Evolutionary conservation across 2,329 filamentous ascomycete species (phyloP), one percentile per base, ranked within the genome.

Genomic region (Cryphonectria japonica): DNA sequence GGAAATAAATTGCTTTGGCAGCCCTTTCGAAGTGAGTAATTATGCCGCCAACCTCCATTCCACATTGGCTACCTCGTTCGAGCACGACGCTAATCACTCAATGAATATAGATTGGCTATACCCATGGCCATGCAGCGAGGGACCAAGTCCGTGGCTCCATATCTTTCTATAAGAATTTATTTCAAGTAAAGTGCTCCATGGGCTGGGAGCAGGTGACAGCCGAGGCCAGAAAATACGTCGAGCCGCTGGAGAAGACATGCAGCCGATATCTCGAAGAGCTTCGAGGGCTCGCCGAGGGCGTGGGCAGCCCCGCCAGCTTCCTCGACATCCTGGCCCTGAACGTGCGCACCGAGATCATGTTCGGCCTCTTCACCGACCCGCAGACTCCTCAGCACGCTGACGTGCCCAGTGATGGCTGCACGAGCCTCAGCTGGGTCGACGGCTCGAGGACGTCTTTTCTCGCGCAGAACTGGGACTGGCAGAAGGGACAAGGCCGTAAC

Each of bases 401-500:
- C 7, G 67, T 72, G 34, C 71, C 71, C 29, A 73, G 71, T 50
- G 72, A 74, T 32, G 72, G 72, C 3, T 74, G 72, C 69, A 74
- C 72, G 13, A 69, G 65, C 50, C 66, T 74, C 7, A 67, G 66
- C 3, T 65, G 67, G 41, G 34, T 66, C 32, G 39, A 67, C 11
- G 46, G 37, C 11, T n/a, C 50, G 5, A 26, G 39, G 3, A 43
- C 63, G 3, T 69, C 69, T 3, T 68, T 62, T 43, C 61, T 74
- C 65, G 72, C 71, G 13, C 72, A 74, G 43, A 74, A 68, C 54
- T 74, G 72, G 72, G 72, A 74, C 65, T 74, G 71, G 72, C 65
- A 73, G 37, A 60, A 19, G 13, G 63, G 59, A 11, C 72, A 74
- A 41, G 63, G 67, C 14, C 46, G 63, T 1, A 74, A 74, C 60